Conservation (phyloP, 192 early-diverging fungal species). For the Coemansia sp. region DNA sequence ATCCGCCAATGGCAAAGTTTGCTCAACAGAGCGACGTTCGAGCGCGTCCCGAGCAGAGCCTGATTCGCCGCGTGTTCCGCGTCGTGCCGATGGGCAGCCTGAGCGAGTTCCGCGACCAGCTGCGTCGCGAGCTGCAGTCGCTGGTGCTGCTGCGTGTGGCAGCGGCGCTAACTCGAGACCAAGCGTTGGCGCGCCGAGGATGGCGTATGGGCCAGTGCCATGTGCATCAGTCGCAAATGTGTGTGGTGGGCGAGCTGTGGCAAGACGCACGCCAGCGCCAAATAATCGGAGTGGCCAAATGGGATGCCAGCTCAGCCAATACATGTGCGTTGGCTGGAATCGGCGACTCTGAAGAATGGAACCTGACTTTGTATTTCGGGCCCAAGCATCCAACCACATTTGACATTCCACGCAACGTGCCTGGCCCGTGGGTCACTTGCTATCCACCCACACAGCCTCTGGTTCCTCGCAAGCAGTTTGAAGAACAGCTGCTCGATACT, state of each 20-base stretch:
- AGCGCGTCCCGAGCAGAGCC: conserved; percentile 20
- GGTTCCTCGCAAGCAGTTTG: conserved; percentile 20
- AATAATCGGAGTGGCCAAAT: conserved; percentile 47
- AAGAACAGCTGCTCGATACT: conserved; percentile 23
- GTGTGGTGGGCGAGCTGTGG: conserved; percentile 52
- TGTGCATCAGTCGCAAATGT: conserved; percentile 55
- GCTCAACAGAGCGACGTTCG: not conserved
- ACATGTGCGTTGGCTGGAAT: not conserved
- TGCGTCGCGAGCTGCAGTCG: conserved; percentile 46
- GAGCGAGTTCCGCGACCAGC: conserved; percentile 42
- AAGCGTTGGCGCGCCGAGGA: conserved; percentile 7
- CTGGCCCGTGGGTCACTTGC: conserved; percentile 35
- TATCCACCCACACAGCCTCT: conserved; percentile 23
- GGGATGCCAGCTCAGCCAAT: not conserved
- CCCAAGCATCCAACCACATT: conserved; percentile 44
- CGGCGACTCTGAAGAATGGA: conserved; percentile 16
- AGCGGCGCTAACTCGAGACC: conserved; percentile 34
- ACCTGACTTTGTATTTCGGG: conserved; percentile 38
- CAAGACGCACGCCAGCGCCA: conserved; percentile 35
- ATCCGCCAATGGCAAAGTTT: conserved; percentile 19
- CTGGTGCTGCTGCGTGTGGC: conserved; percentile 43
- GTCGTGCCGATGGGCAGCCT: conserved; percentile 36
- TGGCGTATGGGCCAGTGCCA: conserved; percentile 42
- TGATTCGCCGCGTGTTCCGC: conserved; percentile 48
- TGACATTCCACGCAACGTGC: conserved; percentile 10